Evolutionary conservation across 2,329 filamentous ascomycete genomes (phyloP).

Genomic region (Alternaria triticina): DNA sequence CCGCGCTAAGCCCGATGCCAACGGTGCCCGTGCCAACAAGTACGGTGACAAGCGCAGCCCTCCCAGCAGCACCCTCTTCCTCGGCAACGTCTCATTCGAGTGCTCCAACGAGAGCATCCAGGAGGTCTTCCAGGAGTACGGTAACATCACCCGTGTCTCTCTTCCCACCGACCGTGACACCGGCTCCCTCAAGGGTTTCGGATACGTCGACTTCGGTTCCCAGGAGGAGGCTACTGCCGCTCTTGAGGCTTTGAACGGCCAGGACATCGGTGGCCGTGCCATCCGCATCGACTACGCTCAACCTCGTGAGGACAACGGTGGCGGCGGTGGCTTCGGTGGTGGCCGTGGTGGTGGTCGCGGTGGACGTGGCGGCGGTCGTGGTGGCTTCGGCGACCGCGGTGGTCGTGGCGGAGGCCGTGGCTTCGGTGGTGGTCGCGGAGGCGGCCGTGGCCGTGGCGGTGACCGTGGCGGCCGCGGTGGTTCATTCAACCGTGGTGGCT

Average conservation of each 20-base stretch:
- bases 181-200: slow-evolving; percentile 88
- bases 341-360: slow-evolving; percentile 56
- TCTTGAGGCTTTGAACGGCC: slow-evolving; percentile 73
- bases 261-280: slow-evolving; percentile 72
- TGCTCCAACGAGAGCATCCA: slow-evolving; percentile 77
- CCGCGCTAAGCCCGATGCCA: slow-evolving; percentile 61
- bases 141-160: slow-evolving; percentile 77
- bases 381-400: slow-evolving; percentile 59
- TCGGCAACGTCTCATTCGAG: slow-evolving; percentile 89
- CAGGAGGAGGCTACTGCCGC: slow-evolving; percentile 83
- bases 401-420: slow-evolving; percentile 57
- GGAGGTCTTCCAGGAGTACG: slow-evolving; percentile 75
- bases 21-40: slow-evolving; percentile 64
- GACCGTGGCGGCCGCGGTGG: slow-evolving; percentile 54
- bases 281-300: slow-evolving; percentile 84
- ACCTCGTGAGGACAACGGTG: slow-evolving; percentile 67
- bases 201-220: slow-evolving; percentile 83
- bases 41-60: slow-evolving; percentile 82
- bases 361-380: slow-evolving; percentile 53
- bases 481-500: slow-evolving; percentile 60
- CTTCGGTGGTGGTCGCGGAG: slow-evolving; percentile 55
- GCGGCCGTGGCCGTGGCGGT: slow-evolving; percentile 54
- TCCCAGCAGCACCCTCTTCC: slow-evolving; percentile 85
- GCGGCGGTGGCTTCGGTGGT: slow-evolving; percentile 59
- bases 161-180: slow-evolving; percentile 88